Conservation (phyloP, 176 grass and related monocot genomes). For the Phyllostachys edulis region DNA sequence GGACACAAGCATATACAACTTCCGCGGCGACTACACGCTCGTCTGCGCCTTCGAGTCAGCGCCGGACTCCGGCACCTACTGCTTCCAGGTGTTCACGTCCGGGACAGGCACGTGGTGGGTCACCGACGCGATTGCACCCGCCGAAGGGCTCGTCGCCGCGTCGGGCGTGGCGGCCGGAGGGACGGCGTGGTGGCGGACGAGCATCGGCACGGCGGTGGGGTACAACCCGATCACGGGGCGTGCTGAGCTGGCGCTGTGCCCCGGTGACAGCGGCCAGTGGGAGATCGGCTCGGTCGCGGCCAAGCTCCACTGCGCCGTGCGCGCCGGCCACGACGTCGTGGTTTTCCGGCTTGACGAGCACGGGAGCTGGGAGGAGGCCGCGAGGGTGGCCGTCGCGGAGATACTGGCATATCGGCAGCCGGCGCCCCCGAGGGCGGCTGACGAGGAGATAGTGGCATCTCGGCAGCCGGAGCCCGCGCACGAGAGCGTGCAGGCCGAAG, state of each 20-base stretch:
- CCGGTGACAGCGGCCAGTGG: constrained; percentile 25
- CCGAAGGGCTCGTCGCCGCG: constrained; percentile 34
- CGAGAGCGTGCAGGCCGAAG: not conserved
- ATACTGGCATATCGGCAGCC: not conserved
- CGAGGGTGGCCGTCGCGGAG: constrained; percentile 5
- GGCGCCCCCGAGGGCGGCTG: not conserved
- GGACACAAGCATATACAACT: constrained; percentile 37
- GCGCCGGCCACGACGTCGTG: not conserved
- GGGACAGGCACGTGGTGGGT: constrained; percentile 38
- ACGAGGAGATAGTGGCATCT: not conserved
- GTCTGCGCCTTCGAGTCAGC: constrained; percentile 34
- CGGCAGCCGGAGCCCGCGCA: not conserved
- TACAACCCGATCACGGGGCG: constrained; percentile 1
- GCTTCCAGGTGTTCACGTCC: constrained; percentile 49
- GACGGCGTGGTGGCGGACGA: constrained; percentile 54
- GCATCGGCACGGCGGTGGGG: constrained; percentile 45
- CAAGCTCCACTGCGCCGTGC: constrained; percentile 29
- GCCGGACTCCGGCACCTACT: constrained; percentile 23
- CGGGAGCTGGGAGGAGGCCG: constrained; percentile 25
- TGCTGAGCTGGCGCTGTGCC: not conserved
- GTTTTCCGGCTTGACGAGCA: not conserved
- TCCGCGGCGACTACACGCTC: constrained; percentile 54
- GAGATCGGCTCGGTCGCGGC: constrained; percentile 37
- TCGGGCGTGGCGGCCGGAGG: constrained; percentile 36
- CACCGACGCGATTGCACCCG: constrained; percentile 10